These are phyloP conservation scores for Cyclostephanos invisitatus DNA, from an alignment of 108 stramenopile species.

Conservation along the genomic window DNA sequence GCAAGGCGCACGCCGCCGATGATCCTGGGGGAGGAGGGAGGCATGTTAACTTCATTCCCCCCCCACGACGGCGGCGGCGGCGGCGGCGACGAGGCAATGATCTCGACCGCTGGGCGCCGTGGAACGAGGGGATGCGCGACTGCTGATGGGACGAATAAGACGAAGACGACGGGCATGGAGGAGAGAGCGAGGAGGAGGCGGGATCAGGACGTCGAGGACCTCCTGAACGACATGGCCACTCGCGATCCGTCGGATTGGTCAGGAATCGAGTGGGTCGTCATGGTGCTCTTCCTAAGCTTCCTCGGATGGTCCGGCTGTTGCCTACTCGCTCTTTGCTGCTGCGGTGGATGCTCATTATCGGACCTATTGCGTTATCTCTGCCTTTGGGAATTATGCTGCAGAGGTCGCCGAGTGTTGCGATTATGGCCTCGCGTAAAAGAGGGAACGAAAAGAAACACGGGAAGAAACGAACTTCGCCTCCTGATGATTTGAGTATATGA, in stretches of 20 bases:
- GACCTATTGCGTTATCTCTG: conserved; percentile 34
- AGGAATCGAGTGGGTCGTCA: conserved; percentile 33
- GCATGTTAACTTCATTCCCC: too few relatives aligned
- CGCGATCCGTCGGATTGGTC: conserved; percentile 39
- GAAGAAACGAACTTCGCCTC: too few relatives aligned
- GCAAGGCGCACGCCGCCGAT: too few relatives aligned
- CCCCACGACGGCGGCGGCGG: too few relatives aligned
- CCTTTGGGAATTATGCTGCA: conserved; percentile 40
- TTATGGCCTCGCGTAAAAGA: too few relatives aligned
- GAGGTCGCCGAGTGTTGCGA: conserved; percentile 17
- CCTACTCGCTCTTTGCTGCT: conserved; percentile 33
- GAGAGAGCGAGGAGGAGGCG: conserved; percentile 6
- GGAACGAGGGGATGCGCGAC: too few relatives aligned
- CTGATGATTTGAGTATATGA: too few relatives aligned
- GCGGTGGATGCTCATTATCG: conserved; percentile 27
- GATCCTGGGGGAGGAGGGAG: too few relatives aligned
- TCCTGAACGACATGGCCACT: conserved; percentile 42
- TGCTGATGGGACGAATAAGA: too few relatives aligned
- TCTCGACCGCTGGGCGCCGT: too few relatives aligned
- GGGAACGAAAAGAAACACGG: too few relatives aligned
- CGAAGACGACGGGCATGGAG: not conserved
- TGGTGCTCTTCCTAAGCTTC: conserved; percentile 35
- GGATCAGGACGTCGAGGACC: conserved; percentile 43
- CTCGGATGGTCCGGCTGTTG: conserved; percentile 36
- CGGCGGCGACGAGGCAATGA: too few relatives aligned